phyloP scores from a whole-genome alignment of 495 filamentous ascomycete genomes.

The Penicillium longicatenatum region DNA sequence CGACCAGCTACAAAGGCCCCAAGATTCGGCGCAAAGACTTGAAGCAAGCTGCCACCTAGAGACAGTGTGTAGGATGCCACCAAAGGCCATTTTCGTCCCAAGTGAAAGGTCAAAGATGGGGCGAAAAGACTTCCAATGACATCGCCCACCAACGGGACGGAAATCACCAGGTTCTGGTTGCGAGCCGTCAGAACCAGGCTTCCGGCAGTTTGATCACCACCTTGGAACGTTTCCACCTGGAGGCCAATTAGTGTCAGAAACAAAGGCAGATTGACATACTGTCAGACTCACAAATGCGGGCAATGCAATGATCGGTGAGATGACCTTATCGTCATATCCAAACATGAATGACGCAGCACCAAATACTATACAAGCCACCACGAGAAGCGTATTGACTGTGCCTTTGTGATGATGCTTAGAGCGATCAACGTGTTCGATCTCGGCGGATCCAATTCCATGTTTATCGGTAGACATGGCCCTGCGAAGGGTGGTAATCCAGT shows the following conservation, averaged over 20 bases:
- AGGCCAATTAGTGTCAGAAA: neutral
- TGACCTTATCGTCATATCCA: constrained; percentile 44
- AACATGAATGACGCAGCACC: constrained; percentile 42
- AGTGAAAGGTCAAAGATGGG: constrained; percentile 35
- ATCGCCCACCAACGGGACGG: constrained; percentile 37
- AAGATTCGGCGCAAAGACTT: constrained; percentile 39
- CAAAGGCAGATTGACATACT: neutral
- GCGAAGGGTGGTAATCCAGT: constrained; percentile 9
- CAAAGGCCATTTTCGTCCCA: constrained; percentile 41
- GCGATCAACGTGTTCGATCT: constrained; percentile 28
- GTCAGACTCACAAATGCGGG: constrained; percentile 32
- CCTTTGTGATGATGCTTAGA: constrained; percentile 12
- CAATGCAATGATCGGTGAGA: constrained; percentile 42
- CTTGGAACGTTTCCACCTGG: constrained; percentile 39
- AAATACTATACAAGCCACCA: constrained; percentile 36
- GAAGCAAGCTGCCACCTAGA: constrained; percentile 38
- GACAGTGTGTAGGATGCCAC: constrained; percentile 36
- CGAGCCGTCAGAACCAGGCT: constrained; percentile 34
- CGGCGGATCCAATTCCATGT: constrained; percentile 5
- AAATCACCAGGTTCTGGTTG: constrained; percentile 42
- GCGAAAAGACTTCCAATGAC: constrained; percentile 36
- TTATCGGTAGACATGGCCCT: constrained; percentile 15
- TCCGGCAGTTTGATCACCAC: constrained; percentile 29
- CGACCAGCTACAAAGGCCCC: constrained; percentile 39
- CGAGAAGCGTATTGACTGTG: constrained; percentile 30